Percentiles rank a stretch among this genome's conserved stretches.
These are phyloP conservation scores for Opeltia flavorubescens DNA, from an alignment of 495 filamentous ascomycete genomes.

Conservation along the genomic window DNA sequence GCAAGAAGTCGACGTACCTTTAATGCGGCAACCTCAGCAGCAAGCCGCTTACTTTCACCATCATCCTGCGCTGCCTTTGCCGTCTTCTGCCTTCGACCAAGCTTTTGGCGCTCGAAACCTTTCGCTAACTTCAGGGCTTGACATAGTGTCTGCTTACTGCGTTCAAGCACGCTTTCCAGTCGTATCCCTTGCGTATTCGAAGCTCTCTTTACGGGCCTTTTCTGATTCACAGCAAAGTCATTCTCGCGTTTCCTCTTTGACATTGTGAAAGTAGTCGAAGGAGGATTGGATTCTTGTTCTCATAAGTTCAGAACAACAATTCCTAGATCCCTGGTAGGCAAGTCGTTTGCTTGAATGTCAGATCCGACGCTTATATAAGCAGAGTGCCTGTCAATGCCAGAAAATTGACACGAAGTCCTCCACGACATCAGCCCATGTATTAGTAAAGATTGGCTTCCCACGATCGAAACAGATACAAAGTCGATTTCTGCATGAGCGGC, in stretches of 20 bases:
- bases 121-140: slow-evolving; percentile 65
- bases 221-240: too few species aligned
- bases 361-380: too few species aligned
- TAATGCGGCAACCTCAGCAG: slow-evolving; percentile 57
- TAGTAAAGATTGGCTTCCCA: too few species aligned
- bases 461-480: too few species aligned
- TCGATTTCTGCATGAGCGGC: too few species aligned
- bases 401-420: too few species aligned
- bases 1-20: slow-evolving; percentile 38
- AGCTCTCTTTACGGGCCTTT: neutral
- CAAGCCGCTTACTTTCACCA: slow-evolving; percentile 37
- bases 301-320: neutral
- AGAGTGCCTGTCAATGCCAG: too few species aligned
- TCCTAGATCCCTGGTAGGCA: neutral
- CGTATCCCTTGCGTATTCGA: slow-evolving; percentile 11
- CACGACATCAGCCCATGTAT: too few species aligned
- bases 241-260: neutral
- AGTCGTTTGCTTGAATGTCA: too few species aligned
- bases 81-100: slow-evolving; percentile 59
- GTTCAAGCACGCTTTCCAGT: slow-evolving; percentile 40
- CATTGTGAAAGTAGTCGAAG: neutral
- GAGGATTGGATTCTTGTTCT: neutral
- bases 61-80: slow-evolving; percentile 37
- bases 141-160: slow-evolving; percentile 45
- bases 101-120: slow-evolving; percentile 81